Evolutionary conservation across 2,329 filamentous ascomycete genomes (phyloP), one percentile per base, ranked within the genome.

Genomic region (Knoxdaviesia proteae): DNA sequence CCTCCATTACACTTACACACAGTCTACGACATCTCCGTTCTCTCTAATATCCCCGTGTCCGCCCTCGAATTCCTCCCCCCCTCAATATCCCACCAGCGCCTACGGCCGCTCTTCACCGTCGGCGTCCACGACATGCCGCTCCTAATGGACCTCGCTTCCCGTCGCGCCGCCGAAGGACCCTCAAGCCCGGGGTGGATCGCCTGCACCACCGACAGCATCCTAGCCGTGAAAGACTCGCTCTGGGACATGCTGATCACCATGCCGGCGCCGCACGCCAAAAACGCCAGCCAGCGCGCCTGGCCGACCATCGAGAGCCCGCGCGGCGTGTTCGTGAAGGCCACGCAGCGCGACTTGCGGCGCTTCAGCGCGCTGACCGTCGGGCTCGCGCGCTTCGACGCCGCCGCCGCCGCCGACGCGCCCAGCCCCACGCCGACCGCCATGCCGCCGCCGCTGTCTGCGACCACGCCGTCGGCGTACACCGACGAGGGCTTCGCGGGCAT

Each of bases 11-110:
- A 7, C 20, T 34, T 32, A 29, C 7, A n/a, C 20, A 11, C 48
- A 88, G 90, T 96, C 47, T 98, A 96, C 61, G 77, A 90, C 56
- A 72, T 96, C 42, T 94, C 88, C n/a, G 71, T 96, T 43, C 67
- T 98, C 34, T 86, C 87, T 38, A 93, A 86, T 50, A 79, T 96
- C 38, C 86, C 90, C 32, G 68, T 78, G 35, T 75, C 80, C 32
- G 70, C 86, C 38, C 67, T 71, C 45, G 75, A 86, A 42, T 61
- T 79, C 9, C 65, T 94, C n/a, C 72, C 78, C 20, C 57, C 70
- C 1, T 66, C 68, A 31, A 68, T 72, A 4, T 66, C 75, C 31
- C 67, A 72, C 1, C 68, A 80, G 46, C 69, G 84, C 45, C 68
- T 90, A 32, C 73, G 77, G 30, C 81, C 88, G 0, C 69, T 98